These are phyloP conservation scores for Carex scoparia DNA, from an alignment of 176 grass and related monocot species.

Conservation along the genomic window DNA sequence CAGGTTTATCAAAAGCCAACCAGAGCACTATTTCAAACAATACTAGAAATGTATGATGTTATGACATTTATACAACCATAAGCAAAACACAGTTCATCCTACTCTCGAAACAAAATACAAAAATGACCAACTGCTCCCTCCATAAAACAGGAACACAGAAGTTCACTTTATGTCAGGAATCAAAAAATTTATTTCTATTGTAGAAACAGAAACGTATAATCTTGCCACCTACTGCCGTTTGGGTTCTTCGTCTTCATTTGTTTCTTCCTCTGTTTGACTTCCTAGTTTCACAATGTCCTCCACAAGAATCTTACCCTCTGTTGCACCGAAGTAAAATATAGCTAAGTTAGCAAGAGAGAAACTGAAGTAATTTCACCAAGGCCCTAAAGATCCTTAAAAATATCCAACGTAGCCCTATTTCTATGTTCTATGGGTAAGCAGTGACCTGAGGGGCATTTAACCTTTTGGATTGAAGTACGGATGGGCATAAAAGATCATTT, in stretches of 20 bases:
- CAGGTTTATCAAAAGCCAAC: slow-evolving; percentile 15
- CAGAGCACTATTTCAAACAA: slow-evolving; percentile 11
- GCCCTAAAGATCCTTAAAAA: background rate
- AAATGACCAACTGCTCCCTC: background rate
- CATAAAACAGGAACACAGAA: background rate
- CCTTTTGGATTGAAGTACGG: background rate
- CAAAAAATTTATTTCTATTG: background rate
- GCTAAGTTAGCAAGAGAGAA: background rate
- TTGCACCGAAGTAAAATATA: slow-evolving; percentile 8
- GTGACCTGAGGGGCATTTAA: background rate
- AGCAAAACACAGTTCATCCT: background rate
- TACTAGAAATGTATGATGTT: background rate
- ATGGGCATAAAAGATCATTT: background rate
- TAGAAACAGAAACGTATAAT: background rate
- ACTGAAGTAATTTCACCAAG: background rate
- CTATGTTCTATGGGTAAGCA: background rate
- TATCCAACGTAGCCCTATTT: background rate
- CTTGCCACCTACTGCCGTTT: background rate
- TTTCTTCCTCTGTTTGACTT: slow-evolving; percentile 36
- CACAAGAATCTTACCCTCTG: slow-evolving; percentile 98
- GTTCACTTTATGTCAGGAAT: background rate
- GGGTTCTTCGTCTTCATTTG: slow-evolving; percentile 27
- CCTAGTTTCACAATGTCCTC: slow-evolving; percentile 85
- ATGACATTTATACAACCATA: slow-evolving; percentile 1
- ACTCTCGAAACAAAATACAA: slow-evolving; percentile 13